These are phyloP conservation scores for Tylopilus rubrobrunneus DNA, from an alignment of 768 basidiomycete genomes.

Conservation along the genomic window DNA sequence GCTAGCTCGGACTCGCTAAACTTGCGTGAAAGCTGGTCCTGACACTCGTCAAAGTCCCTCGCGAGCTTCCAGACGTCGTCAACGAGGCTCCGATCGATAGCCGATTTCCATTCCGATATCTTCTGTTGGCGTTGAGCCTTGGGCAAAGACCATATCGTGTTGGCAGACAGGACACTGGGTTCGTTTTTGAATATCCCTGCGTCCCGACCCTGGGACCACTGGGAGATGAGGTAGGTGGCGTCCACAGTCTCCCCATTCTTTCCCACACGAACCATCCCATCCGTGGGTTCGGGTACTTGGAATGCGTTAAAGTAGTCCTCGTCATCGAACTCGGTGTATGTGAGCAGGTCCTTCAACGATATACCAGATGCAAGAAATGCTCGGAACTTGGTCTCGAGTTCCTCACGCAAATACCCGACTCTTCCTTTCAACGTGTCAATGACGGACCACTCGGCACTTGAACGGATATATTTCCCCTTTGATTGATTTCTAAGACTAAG, in stretches of 20 bases:
- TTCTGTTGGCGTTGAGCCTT: slow-evolving; percentile 23
- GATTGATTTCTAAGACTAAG: slow-evolving; percentile 43
- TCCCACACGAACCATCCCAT: slow-evolving; percentile 47
- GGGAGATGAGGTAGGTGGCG: slow-evolving; percentile 41
- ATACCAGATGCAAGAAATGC: slow-evolving; percentile 23
- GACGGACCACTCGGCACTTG: slow-evolving; percentile 35
- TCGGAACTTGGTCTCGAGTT: slow-evolving; percentile 31
- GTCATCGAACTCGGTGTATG: slow-evolving; percentile 51
- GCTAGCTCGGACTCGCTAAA: slow-evolving; percentile 32
- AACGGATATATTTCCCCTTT: slow-evolving; percentile 18
- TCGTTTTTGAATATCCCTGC: slow-evolving; percentile 40
- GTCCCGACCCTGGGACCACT: slow-evolving; percentile 43
- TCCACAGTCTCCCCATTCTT: slow-evolving; percentile 35
- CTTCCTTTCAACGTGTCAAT: slow-evolving; percentile 38
- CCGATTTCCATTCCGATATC: slow-evolving; percentile 33
- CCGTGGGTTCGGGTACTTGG: slow-evolving; percentile 34
- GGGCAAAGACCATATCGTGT: slow-evolving; percentile 38
- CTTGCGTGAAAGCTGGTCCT: slow-evolving; percentile 34
- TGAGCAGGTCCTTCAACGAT: slow-evolving; percentile 32
- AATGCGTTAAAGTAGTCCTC: slow-evolving; percentile 44
- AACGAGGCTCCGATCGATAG: slow-evolving; percentile 34
- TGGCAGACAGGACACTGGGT: slow-evolving; percentile 19
- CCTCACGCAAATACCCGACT: not conserved
- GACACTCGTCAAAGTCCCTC: slow-evolving; percentile 39
- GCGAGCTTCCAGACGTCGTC: slow-evolving; percentile 30